Evolutionary conservation across 192 early-diverging fungal genomes (phyloP), one percentile per base, ranked within the genome.

Genomic region (Mortierella alpina): DNA sequence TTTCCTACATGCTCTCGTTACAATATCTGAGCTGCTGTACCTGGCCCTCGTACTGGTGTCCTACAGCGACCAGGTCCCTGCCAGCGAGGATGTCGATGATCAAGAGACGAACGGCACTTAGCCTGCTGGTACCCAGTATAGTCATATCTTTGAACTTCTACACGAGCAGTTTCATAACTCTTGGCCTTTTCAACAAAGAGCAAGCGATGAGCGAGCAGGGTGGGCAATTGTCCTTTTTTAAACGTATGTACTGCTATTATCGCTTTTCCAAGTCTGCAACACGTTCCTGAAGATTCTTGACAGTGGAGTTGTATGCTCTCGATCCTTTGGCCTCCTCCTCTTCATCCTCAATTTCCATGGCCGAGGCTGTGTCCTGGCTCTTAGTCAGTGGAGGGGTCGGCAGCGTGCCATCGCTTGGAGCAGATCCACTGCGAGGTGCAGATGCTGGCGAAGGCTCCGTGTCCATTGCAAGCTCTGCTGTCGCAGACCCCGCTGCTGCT

Each of bases 261-360:
- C 47, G 63, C 12, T 17, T 59, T 59, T 79, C 69, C 31, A 79
- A 64, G 39, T 64, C 62, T 6, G 56, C 49, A 12, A 69, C 55
- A 11, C 76, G 76, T 12, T 79, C 64, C 44, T 71, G 64, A 31
- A 79, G 69, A 8, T 39, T 45, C 44, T 79, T 65, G 31, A 72
- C 48, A 15, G 69, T 42, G 12, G 66, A 67, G 18, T 31, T 12
- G 15, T 54, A 44, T 17, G 68, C 66, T 14, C 22, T 44, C 56
- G 51, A 5, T 31, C 65, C 71, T 59, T 40, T 45, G 23, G 11
- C 6, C 5, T 63, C 50, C 42, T 61, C 54, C 8, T 31, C 69
- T 18, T 72, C 77, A 7, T 78, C 75, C 20, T 78, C 75, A 13
- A 72, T 60, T 18, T 80, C 77, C 69, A 80, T 80, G 3, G 69